Evolutionary conservation across 2,329 filamentous ascomycete genomes (phyloP), one percentile per base, ranked within the genome.

Genomic region (Bipolaris sorokiniana): DNA sequence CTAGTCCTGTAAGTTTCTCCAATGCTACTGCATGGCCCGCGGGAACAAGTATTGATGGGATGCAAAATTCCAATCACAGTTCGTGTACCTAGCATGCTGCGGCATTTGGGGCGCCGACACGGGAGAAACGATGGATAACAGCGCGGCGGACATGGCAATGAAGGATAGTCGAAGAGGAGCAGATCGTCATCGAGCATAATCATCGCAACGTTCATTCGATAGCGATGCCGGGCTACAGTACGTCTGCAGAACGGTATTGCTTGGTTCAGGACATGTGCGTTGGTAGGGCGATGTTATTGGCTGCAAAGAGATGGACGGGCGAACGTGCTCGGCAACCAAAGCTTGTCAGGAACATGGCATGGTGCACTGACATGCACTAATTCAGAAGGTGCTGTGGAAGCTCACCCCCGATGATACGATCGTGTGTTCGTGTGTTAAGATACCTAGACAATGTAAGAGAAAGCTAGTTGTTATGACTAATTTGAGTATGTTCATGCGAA

Each of bases 331-430:
- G 47, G 50, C 26, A 36, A 38, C 23, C 26, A 52, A 61, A 52
- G 48, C 56, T 56, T 58, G 28, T 23, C 20, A 31, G 28, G 36
- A 40, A 38, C 5, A 51, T 41, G 31, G 13, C 5, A 51, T 41
- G 31, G 13, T 40, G 16, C 22, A 33, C 28, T 28, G 38, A 33
- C 51, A 49, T 61, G 48, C 15, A 41, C 51, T 15, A 26, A 51
- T 55, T n/a, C 3, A 49, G 55, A 46, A 58, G 58, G 51, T 58
- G 44, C 45, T 22, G 16, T n/a, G 6, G 51, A 46, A 44, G 45
- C 34, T 51, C 16, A 82, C 82, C 58, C 76, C 66, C 34, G 71
- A 80, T 51, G n/a, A 23, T 42, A 16, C 5, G n/a, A 26, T 42
- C 13, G 13, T 10, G 5, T 42, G 13, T 42, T 42, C 13, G 13